Conservation (phyloP, 768 basidiomycete genomes). For the Rickenella mellea region DNA sequence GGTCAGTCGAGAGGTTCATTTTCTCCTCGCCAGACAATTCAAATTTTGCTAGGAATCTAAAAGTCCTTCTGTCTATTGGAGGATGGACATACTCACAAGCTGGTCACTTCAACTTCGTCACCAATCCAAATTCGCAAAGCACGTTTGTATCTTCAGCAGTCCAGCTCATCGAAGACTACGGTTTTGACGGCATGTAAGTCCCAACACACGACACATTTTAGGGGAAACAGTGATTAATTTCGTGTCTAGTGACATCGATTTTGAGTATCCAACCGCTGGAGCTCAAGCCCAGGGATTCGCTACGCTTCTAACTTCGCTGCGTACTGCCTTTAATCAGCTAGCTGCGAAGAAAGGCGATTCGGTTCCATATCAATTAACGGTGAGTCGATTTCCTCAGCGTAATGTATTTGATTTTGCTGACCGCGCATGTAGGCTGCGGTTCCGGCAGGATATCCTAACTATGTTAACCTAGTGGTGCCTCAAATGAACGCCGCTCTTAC, state of each 20-base stretch:
- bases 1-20: slow-evolving; percentile 16
- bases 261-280: slow-evolving; percentile 59
- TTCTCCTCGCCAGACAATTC: not conserved
- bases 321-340: slow-evolving; percentile 52
- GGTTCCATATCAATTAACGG: slow-evolving; percentile 49
- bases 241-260: slow-evolving; percentile 54
- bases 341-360: slow-evolving; percentile 50
- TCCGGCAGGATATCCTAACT: slow-evolving; percentile 51
- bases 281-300: slow-evolving; percentile 60
- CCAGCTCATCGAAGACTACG: slow-evolving; percentile 60
- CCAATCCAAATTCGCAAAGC: slow-evolving; percentile 34
- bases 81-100: slow-evolving; percentile 67
- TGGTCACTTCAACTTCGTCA: slow-evolving; percentile 61
- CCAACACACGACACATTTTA: not conserved
- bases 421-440: slow-evolving; percentile 36
- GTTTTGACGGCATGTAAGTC: slow-evolving; percentile 68
- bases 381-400: slow-evolving; percentile 8
- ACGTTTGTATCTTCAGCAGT: slow-evolving; percentile 57
- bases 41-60: slow-evolving; percentile 28
- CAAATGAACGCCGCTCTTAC: slow-evolving; percentile 58
- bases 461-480: slow-evolving; percentile 44
- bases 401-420: not conserved
- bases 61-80: slow-evolving; percentile 43
- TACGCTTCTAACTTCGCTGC: slow-evolving; percentile 49
- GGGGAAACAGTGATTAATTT: not conserved